phyloP scores from a whole-genome alignment of 768 basidiomycete genomes.

The Psilocybe azurescens region DNA sequence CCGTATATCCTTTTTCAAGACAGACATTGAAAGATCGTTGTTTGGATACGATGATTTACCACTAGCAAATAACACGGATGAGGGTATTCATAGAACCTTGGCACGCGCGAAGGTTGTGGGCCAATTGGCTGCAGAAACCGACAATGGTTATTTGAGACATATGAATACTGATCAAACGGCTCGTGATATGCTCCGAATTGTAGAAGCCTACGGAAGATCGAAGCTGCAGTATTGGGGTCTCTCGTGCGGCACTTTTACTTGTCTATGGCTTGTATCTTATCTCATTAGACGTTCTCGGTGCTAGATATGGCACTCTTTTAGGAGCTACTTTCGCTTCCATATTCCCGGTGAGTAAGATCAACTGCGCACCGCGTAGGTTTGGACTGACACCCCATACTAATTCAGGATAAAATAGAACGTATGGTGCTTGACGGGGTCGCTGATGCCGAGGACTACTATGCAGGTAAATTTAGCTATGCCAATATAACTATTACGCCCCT shows the following conservation, averaged over 20 bases:
- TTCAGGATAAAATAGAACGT: slow-evolving; percentile 36
- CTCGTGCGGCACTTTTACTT: slow-evolving; percentile 21
- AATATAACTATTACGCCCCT: neutral
- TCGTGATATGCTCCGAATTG: slow-evolving; percentile 42
- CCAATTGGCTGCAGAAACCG: slow-evolving; percentile 36
- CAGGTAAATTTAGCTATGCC: slow-evolving; percentile 26
- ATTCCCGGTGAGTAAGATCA: slow-evolving; percentile 33
- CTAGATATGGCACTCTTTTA: slow-evolving; percentile 32
- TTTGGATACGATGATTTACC: slow-evolving; percentile 10
- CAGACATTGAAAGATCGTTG: slow-evolving; percentile 36
- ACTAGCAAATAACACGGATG: slow-evolving; percentile 29
- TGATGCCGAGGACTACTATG: slow-evolving; percentile 43
- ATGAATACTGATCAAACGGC: slow-evolving; percentile 44
- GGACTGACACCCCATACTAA: neutral
- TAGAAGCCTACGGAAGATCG: slow-evolving; percentile 33
- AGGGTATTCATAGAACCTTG: slow-evolving; percentile 34
- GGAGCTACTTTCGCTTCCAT: slow-evolving; percentile 38
- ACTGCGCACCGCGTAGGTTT: neutral
- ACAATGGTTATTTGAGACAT: slow-evolving; percentile 31
- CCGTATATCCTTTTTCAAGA: slow-evolving; percentile 39
- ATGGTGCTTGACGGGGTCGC: slow-evolving; percentile 45
- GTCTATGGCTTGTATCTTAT: neutral
- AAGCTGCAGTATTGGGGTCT: slow-evolving; percentile 42
- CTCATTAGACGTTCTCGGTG: neutral
- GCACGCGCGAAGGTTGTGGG: slow-evolving; percentile 36